phyloP scores from a whole-genome alignment of 2,329 filamentous ascomycete genomes.

The Trichoderma aggressivum region DNA sequence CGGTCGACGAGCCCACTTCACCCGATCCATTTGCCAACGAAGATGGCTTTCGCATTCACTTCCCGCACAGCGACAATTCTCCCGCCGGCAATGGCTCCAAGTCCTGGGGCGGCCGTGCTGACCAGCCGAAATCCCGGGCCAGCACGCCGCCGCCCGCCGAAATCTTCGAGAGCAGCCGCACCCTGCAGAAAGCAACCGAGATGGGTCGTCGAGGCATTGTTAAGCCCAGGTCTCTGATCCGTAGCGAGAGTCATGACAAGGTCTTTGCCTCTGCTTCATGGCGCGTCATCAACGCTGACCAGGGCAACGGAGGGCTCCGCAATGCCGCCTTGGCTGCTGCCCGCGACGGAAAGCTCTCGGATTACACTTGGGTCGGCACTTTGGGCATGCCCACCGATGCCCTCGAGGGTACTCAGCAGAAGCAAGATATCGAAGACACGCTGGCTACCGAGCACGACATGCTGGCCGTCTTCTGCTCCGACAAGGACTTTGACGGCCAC shows the following conservation, averaged over 20 bases:
- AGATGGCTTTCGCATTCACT: constrained; percentile 56
- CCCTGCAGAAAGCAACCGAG: constrained; percentile 55
- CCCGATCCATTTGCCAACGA: constrained; percentile 56
- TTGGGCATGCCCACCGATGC: constrained; percentile 92
- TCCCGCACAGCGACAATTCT: constrained; percentile 52
- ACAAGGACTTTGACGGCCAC: constrained; percentile 91
- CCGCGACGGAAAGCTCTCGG: constrained; percentile 63
- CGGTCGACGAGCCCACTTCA: constrained; percentile 44
- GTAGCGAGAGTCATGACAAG: constrained; percentile 63
- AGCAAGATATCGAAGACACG: constrained; percentile 77
- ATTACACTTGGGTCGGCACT: constrained; percentile 88
- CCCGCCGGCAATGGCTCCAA: constrained; percentile 73
- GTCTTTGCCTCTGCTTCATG: constrained; percentile 77
- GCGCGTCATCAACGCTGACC: constrained; percentile 78
- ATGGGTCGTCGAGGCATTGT: constrained; percentile 55
- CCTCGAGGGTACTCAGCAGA: constrained; percentile 68
- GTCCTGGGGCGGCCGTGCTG: constrained; percentile 70
- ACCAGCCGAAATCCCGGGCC: constrained; percentile 75
- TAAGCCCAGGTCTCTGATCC: constrained; percentile 49
- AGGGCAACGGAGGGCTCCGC: constrained; percentile 87
- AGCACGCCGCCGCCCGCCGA: constrained; percentile 71
- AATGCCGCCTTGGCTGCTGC: constrained; percentile 81
- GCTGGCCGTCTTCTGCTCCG: constrained; percentile 78
- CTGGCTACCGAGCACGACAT: constrained; percentile 79
- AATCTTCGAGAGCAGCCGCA: constrained; percentile 65